Base-by-base conservation (phyloP, 129 eudicot species). In the Centella asiatica region DNA sequence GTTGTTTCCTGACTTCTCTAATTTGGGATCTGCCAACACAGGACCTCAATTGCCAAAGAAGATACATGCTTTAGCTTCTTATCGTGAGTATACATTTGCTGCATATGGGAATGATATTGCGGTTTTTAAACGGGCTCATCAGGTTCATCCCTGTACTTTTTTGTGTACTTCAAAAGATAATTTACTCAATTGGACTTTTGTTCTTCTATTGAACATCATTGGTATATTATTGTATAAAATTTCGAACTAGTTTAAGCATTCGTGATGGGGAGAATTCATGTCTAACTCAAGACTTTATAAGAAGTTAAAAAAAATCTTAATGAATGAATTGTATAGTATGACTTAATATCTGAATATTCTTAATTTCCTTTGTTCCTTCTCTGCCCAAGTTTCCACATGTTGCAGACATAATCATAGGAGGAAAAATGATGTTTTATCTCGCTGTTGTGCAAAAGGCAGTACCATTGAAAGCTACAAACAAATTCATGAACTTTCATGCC, bases 31-130 rank as follows among this genome's bases (percentile, higher is more conserved):
- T 49, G 57, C 76, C 9, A 40, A 22, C 66, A 44, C 77, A 93
- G 99, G 99, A 70, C 93, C 96, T 62, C 96, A 87, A 80, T 80
- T 93, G 40, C 75, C 99, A 19, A 93, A 85, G 75, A 93, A 93
- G 81, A 93, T 93, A 31, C 85, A 93, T 46, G 99, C 99, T 52
- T 84, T 93, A 50, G 85, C 99, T 40, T 87, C 95, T 9, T 88
- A 76, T 74, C 95, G 99, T 8, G 95, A 93, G 53, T 93, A 87
- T 57, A 93, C 96, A 36, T 93, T 93, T 83, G 99, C 95, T 26
- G 99, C 99, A 24, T 93, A 82, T 78, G 99, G 96, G 57, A 81
- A 70, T 59, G 71, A 76, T 34, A 83, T 88, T 78, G 99, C 81
- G 20, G 96, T 93, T 53, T 87, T 82, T 68, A 87, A 85, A 72